A percentile compares a stretch with the other conserved stretches of the same genome.
Evolutionary conservation across 352 stramenopile genomes (phyloP).

Genomic region (Pythium rhizo-oryzae): DNA sequence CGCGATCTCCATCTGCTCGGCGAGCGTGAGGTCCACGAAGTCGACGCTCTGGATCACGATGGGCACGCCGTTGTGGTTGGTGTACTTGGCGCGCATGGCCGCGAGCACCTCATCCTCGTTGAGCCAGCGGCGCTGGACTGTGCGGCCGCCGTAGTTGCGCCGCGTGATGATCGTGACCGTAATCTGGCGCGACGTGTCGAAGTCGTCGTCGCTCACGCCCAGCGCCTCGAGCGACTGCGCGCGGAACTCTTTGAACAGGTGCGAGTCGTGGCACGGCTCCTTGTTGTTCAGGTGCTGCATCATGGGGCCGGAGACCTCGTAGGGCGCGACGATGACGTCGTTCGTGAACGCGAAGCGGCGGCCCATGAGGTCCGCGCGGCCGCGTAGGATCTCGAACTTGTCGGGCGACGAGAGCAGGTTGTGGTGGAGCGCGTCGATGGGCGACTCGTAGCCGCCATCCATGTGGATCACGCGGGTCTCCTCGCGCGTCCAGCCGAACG

Average conservation of each 20-base stretch:
- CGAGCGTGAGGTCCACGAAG: slow-evolving; percentile 59
- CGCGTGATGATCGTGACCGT: slow-evolving; percentile 38
- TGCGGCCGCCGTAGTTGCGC: slow-evolving; percentile 28
- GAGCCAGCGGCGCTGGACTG: slow-evolving; percentile 31
- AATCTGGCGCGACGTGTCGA: slow-evolving; percentile 4
- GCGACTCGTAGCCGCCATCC: slow-evolving; percentile 33
- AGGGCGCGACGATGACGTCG: slow-evolving; percentile 53
- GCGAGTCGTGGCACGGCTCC: slow-evolving; percentile 59
- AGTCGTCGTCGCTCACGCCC: neutral
- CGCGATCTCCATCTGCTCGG: slow-evolving; percentile 65
- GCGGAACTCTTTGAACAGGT: slow-evolving; percentile 60
- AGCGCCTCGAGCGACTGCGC: slow-evolving; percentile 10
- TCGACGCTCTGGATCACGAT: slow-evolving; percentile 62
- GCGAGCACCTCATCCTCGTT: slow-evolving; percentile 35
- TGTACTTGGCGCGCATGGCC: slow-evolving; percentile 27
- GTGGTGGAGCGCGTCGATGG: slow-evolving; percentile 32
- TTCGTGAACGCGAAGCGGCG: slow-evolving; percentile 37
- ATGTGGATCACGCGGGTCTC: slow-evolving; percentile 34
- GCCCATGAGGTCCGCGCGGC: slow-evolving; percentile 26
- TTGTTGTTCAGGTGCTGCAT: slow-evolving; percentile 73
- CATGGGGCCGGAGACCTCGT: slow-evolving; percentile 57
- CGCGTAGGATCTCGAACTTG: slow-evolving; percentile 22
- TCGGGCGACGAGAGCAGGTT: slow-evolving; percentile 24
- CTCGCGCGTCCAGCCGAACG: slow-evolving; percentile 16
- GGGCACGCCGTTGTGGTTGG: slow-evolving; percentile 10